phyloP scores from a whole-genome alignment of 2,329 filamentous ascomycete species.

The Claviceps spartinae region DNA sequence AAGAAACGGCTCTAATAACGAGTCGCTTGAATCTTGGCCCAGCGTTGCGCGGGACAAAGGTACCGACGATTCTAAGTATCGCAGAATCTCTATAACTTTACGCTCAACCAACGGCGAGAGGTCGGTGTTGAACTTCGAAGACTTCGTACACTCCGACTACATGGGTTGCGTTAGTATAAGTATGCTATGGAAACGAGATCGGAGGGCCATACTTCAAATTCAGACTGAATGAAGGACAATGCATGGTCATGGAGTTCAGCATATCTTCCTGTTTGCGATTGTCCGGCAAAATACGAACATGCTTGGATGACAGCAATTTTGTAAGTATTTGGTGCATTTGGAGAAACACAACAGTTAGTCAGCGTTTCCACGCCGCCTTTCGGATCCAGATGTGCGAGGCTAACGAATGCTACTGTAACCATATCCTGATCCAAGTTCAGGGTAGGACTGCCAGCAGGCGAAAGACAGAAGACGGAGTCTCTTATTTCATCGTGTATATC shows the following conservation, averaged over 20 bases:
- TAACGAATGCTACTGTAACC: constrained; percentile 54
- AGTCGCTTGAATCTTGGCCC: constrained; percentile 11
- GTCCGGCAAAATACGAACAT: constrained; percentile 47
- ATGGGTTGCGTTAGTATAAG: not conserved
- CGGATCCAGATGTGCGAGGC: constrained; percentile 47
- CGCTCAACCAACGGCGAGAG: constrained; percentile 26
- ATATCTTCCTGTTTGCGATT: constrained; percentile 35
- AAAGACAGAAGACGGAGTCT: constrained; percentile 48
- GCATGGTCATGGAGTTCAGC: constrained; percentile 40
- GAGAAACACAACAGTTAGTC: constrained; percentile 40
- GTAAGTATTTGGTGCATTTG: constrained; percentile 43
- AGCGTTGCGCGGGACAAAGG: constrained; percentile 19
- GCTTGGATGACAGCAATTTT: constrained; percentile 50
- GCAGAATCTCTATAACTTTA: constrained; percentile 19
- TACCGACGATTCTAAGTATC: constrained; percentile 39
- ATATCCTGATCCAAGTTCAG: constrained; percentile 46
- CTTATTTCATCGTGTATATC: constrained; percentile 57
- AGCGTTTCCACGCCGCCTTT: constrained; percentile 44
- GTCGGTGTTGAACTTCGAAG: constrained; percentile 9
- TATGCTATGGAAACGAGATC: not conserved
- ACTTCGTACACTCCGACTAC: constrained; percentile 3
- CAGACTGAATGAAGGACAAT: constrained; percentile 36
- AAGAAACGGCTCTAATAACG: constrained; percentile 36
- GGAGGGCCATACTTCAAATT: not conserved
- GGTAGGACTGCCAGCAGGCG: constrained; percentile 31